Percentiles rank a stretch among this genome's conserved stretches.
Conservation (phyloP, 2,329 filamentous ascomycete genomes). For the Talaromyces verruculosus region DNA sequence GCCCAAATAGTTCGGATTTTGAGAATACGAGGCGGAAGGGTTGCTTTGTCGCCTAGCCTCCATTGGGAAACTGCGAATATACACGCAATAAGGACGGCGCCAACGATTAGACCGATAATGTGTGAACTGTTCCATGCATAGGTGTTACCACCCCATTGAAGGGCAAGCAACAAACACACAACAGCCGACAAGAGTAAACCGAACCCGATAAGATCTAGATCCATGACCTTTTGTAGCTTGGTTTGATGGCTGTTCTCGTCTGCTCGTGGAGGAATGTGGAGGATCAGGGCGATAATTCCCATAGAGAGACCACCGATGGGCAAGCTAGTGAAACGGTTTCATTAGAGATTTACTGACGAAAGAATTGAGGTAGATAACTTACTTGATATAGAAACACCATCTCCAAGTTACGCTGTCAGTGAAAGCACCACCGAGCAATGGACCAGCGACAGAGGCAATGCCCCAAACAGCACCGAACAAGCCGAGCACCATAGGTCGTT, state of each 20-base stretch:
- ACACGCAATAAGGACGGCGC: slow-evolving; percentile 41
- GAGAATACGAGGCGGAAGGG: slow-evolving; percentile 41
- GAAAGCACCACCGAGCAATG: slow-evolving; percentile 49
- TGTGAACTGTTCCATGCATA: slow-evolving; percentile 39
- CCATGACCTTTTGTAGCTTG: background rate
- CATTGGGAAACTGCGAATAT: slow-evolving; percentile 40
- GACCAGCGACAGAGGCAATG: slow-evolving; percentile 50
- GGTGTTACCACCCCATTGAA: slow-evolving; percentile 48
- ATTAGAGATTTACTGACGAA: background rate
- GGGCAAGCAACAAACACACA: slow-evolving; percentile 46
- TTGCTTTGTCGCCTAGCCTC: slow-evolving; percentile 42
- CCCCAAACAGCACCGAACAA: slow-evolving; percentile 53
- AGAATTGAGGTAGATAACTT: background rate
- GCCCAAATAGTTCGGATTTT: slow-evolving; percentile 39
- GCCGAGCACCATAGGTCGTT: slow-evolving; percentile 35
- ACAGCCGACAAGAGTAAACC: slow-evolving; percentile 41
- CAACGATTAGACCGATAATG: slow-evolving; percentile 50
- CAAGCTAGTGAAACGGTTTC: slow-evolving; percentile 17
- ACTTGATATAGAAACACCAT: slow-evolving; percentile 54
- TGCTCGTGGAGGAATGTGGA: background rate
- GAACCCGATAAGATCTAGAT: slow-evolving; percentile 49
- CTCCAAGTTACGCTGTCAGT: slow-evolving; percentile 48
- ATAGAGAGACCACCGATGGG: slow-evolving; percentile 32
- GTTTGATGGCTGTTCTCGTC: background rate
- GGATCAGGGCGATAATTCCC: slow-evolving; percentile 24